phyloP scores from a whole-genome alignment of 169 alveolate genomes.

The Plasmodium sp. region DNA sequence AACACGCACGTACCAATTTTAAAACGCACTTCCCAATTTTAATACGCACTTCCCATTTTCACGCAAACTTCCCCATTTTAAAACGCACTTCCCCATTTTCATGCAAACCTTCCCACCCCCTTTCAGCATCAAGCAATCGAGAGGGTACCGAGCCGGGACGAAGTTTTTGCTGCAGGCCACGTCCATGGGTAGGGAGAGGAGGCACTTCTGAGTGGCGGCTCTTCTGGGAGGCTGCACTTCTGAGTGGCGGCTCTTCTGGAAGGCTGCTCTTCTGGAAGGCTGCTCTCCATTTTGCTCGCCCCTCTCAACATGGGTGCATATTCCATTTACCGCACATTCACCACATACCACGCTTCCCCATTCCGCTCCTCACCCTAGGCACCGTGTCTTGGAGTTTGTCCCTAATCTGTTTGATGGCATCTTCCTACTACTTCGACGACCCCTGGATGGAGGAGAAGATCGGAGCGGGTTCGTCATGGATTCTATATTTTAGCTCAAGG shows the following conservation, averaged over 20 bases:
- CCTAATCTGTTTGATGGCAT: constrained; percentile 86
- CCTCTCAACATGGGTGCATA: background rate
- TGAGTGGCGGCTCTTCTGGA: too few relatives aligned
- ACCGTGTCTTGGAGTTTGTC: constrained; percentile 89
- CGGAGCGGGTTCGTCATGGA: constrained; percentile 90
- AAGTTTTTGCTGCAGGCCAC: constrained; percentile 90
- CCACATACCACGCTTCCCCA: background rate
- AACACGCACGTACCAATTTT: too few relatives aligned
- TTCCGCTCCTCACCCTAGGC: constrained; percentile 31
- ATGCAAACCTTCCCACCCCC: too few relatives aligned
- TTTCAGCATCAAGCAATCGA: constrained; percentile 88
- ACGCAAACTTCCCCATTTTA: too few relatives aligned
- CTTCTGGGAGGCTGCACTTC: too few relatives aligned
- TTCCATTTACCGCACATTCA: background rate
- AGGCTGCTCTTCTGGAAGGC: background rate
- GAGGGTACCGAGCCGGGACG: constrained; percentile 92
- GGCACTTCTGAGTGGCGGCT: too few relatives aligned
- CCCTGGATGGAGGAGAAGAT: constrained; percentile 89
- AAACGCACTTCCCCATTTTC: background rate
- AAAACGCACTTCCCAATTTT: too few relatives aligned
- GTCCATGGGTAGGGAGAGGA: constrained; percentile 80
- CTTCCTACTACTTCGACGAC: constrained; percentile 89
- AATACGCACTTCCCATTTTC: too few relatives aligned
- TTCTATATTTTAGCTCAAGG: constrained; percentile 87
- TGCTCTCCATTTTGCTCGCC: background rate